Conservation (phyloP, 257 asterid genomes). For the Handroanthus guayacan region DNA sequence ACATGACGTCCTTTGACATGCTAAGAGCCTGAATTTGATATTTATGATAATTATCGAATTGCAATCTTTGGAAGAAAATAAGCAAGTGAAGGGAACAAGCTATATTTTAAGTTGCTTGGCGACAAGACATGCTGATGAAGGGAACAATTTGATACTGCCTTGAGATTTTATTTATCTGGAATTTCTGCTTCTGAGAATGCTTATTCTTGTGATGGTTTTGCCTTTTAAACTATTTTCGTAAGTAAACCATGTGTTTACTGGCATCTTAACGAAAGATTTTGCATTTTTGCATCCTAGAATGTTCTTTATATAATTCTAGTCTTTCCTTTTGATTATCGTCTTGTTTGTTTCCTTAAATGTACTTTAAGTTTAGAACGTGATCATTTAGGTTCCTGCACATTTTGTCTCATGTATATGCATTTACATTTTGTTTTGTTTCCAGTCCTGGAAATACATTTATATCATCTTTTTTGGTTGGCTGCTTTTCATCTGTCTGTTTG, state of each 20-base stretch:
- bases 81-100: neutral
- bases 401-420: slow-evolving; percentile 16
- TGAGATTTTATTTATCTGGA: slow-evolving; percentile 6
- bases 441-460: slow-evolving; percentile 8
- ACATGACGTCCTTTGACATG: slow-evolving; percentile 7
- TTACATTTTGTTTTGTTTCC: neutral
- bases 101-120: neutral
- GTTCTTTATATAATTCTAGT: neutral
- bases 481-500: slow-evolving; percentile 6
- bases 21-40: neutral
- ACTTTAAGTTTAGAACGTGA: slow-evolving; percentile 6
- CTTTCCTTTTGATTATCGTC: neutral
- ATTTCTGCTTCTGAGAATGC: slow-evolving; percentile 15
- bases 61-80: neutral
- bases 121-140: slow-evolving; percentile 11
- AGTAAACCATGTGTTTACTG: neutral
- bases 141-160: slow-evolving; percentile 6
- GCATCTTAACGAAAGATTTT: neutral
- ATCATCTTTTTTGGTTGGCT: neutral
- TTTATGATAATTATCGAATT: slow-evolving; percentile 10
- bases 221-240: neutral
- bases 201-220: slow-evolving; percentile 5
- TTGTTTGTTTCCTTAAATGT: neutral
- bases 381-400: slow-evolving; percentile 17
- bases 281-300: slow-evolving; percentile 6